Evolutionary conservation across 345 rosid species (phyloP).

Genomic region (Viola odorata): DNA sequence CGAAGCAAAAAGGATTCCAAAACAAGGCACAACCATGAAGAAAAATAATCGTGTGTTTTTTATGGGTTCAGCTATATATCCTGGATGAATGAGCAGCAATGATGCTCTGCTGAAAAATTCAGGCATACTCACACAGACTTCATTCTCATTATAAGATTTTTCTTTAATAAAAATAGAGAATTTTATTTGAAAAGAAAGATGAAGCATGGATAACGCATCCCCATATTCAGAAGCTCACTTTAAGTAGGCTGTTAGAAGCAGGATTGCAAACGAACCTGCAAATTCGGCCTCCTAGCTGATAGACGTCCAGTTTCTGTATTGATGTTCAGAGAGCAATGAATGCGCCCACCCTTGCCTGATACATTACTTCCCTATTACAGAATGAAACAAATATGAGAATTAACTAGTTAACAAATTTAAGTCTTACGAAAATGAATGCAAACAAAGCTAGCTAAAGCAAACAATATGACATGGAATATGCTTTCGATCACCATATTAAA

Average conservation of each 20-base stretch:
- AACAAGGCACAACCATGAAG: too few relatives aligned
- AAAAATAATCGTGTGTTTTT: too few relatives aligned
- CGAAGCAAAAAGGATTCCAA: too few relatives aligned
- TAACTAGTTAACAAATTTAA: not conserved
- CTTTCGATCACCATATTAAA: not conserved
- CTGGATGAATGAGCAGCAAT: too few relatives aligned
- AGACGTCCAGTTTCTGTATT: conserved; percentile 98
- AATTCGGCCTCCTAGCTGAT: conserved; percentile 96
- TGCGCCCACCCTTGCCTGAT: conserved; percentile 75
- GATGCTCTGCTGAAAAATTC: too few relatives aligned
- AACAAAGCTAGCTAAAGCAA: not conserved
- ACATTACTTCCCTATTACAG: conserved; percentile 62
- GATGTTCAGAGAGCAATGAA: conserved; percentile 95
- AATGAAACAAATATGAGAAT: not conserved
- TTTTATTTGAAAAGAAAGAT: not conserved
- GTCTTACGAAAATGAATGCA: not conserved
- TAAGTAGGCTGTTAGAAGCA: not conserved
- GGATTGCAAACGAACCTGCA: conserved; percentile 61
- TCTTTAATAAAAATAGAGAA: too few relatives aligned
- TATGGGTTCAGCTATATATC: too few relatives aligned
- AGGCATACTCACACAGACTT: too few relatives aligned
- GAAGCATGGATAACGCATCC: not conserved
- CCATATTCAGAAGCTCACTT: not conserved
- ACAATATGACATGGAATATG: not conserved
- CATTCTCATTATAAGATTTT: too few relatives aligned